Conservation (phyloP, 306 rosid genomes). For the Sechiopsis laciniata region DNA sequence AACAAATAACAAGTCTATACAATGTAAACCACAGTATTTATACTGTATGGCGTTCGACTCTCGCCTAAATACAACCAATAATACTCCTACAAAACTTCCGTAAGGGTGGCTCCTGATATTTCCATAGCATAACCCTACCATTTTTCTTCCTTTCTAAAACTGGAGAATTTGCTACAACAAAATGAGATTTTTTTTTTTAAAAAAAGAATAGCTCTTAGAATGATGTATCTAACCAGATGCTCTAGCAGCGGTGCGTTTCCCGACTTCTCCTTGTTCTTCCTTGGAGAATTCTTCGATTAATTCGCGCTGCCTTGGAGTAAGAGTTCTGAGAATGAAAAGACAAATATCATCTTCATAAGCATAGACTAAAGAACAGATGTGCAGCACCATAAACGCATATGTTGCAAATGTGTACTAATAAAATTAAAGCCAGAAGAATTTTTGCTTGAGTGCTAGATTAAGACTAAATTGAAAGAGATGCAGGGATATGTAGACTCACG, state of each 20-base stretch:
- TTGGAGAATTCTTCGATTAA: constrained; percentile 80
- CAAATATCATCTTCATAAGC: background rate
- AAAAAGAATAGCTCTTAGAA: background rate
- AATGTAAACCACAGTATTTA: constrained; percentile 8
- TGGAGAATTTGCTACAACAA: constrained; percentile 8
- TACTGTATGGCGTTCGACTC: background rate
- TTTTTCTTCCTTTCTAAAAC: constrained; percentile 14
- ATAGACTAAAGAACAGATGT: background rate
- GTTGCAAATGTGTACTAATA: background rate
- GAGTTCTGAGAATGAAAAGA: constrained; percentile 37
- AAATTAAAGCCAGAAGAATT: background rate
- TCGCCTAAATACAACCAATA: constrained; percentile 24
- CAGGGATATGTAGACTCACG: constrained; percentile 30
- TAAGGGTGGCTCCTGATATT: background rate
- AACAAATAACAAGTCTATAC: background rate
- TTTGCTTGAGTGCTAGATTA: background rate
- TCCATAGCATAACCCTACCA: background rate
- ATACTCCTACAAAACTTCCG: constrained; percentile 51
- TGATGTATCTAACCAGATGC: constrained; percentile 20
- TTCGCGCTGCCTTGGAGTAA: constrained; percentile 68
- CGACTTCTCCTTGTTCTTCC: constrained; percentile 58
- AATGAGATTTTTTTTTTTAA: background rate
- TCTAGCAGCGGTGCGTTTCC: constrained; percentile 40
- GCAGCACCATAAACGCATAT: too few relatives aligned
- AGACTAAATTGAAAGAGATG: background rate